phyloP scores from a whole-genome alignment of 2,329 filamentous ascomycete genomes.

The Didymella segeticola region DNA sequence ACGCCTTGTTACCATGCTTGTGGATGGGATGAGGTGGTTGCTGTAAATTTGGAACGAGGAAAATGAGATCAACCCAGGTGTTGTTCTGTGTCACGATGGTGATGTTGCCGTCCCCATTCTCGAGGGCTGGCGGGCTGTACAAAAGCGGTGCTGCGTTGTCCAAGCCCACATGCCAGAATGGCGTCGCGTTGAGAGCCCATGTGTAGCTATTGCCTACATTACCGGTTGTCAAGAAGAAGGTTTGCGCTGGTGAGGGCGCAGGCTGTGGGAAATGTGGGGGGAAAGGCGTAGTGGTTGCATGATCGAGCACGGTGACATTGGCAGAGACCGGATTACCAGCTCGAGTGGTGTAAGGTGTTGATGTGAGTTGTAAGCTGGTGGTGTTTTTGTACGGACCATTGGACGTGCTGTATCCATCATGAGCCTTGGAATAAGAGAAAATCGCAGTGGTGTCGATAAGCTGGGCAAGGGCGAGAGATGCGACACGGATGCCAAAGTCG shows the following conservation, averaged over 20 bases:
- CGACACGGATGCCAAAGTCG: constrained; percentile 61
- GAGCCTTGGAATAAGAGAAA: constrained; percentile 52
- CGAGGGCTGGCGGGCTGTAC: constrained; percentile 45
- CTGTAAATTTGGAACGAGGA: constrained; percentile 25
- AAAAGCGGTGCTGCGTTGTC: constrained; percentile 56
- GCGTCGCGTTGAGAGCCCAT: constrained; percentile 61
- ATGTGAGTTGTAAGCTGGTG: constrained; percentile 3
- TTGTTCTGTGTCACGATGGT: constrained; percentile 49
- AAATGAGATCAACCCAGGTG: constrained; percentile 44
- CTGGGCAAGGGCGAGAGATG: constrained; percentile 59
- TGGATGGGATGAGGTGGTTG: constrained; percentile 68
- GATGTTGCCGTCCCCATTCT: constrained; percentile 51
- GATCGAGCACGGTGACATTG: constrained; percentile 51
- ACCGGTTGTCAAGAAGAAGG: constrained; percentile 49
- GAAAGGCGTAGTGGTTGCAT: constrained; percentile 55
- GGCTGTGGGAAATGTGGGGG: constrained; percentile 53
- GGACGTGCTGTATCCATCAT: background rate
- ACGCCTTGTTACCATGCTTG: constrained; percentile 69
- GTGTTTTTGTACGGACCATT: constrained; percentile 17
- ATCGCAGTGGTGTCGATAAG: constrained; percentile 61
- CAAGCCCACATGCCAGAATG: constrained; percentile 46
- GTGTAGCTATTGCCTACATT: constrained; percentile 54
- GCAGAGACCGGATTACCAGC: constrained; percentile 54
- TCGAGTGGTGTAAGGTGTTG: constrained; percentile 57
- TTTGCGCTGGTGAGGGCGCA: constrained; percentile 53